phyloP scores from a whole-genome alignment of 83 land plant species.

The Larix sibirica region DNA sequence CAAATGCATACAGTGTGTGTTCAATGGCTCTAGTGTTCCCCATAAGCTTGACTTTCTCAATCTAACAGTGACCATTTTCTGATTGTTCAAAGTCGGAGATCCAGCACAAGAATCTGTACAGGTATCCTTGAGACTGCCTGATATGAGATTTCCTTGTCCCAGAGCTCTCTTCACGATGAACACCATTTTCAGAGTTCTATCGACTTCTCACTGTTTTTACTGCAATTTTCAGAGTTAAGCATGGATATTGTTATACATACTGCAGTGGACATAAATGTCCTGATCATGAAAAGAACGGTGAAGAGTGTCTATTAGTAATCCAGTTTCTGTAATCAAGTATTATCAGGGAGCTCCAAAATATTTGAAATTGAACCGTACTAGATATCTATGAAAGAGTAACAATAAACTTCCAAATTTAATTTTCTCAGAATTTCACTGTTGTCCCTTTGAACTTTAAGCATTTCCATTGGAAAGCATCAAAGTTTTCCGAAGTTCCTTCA shows the following conservation, averaged over 20 bases:
- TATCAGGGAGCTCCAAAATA: too few relatives aligned
- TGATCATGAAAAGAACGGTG: not conserved
- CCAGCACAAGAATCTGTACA: constrained; percentile 1
- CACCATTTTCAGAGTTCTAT: constrained; percentile 1
- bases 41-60: constrained; percentile 7
- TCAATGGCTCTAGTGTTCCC: not conserved
- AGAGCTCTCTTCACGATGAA: not conserved
- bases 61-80: not conserved
- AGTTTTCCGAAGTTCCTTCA: too few relatives aligned
- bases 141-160: not conserved
- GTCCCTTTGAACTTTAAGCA: too few relatives aligned
- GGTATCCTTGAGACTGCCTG: not conserved
- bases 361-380: too few relatives aligned
- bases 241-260: not conserved
- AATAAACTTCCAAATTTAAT: too few relatives aligned
- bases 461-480: too few relatives aligned
- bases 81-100: constrained; percentile 4
- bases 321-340: too few relatives aligned
- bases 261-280: not conserved
- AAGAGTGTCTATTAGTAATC: too few relatives aligned
- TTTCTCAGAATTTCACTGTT: too few relatives aligned
- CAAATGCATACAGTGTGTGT: not conserved
- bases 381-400: too few relatives aligned
- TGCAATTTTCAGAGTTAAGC: not conserved
- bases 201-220: not conserved